Conservation (phyloP, 768 basidiomycete genomes). For the Phanerodontia chrysosporium region DNA sequence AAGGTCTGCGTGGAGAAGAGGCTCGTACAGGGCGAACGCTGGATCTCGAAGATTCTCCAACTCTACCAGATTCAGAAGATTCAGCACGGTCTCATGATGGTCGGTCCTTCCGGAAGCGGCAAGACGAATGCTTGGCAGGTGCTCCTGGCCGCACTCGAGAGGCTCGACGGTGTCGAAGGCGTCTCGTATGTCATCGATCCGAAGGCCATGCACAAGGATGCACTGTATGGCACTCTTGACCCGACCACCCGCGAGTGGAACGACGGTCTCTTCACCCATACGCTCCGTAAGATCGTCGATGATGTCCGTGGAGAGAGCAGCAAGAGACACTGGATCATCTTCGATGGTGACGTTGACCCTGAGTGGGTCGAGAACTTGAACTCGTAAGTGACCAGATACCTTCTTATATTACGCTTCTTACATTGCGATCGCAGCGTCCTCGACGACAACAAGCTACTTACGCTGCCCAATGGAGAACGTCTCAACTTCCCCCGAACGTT, state of each 20-base stretch:
- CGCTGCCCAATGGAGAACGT: constrained; percentile 96
- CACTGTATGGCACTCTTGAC: constrained; percentile 94
- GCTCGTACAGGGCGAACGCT: constrained; percentile 80
- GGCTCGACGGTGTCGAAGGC: constrained; percentile 89
- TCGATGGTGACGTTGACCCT: constrained; percentile 98
- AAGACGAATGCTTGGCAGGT: constrained; percentile 98
- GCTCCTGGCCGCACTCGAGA: constrained; percentile 82
- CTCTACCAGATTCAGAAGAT: constrained; percentile 99
- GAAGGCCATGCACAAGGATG: constrained; percentile 98
- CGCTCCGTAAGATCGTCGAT: constrained; percentile 95
- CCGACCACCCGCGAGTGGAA: constrained; percentile 99
- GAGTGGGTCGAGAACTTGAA: constrained; percentile 99
- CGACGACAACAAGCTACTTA: constrained; percentile 97
- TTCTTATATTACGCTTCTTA: not conserved
- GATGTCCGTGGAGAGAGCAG: constrained; percentile 96
- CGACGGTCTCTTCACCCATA: constrained; percentile 96
- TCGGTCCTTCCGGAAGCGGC: constrained; percentile 93
- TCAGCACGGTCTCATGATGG: constrained; percentile 99
- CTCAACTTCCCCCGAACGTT: constrained; percentile 94
- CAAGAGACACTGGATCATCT: constrained; percentile 98
- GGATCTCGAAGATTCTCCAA: constrained; percentile 95
- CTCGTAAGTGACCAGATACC: constrained; percentile 50
- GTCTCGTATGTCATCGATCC: constrained; percentile 97
- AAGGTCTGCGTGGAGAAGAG: constrained; percentile 85
- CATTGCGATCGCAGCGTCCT: constrained; percentile 62